Evolutionary conservation across 176 grass and related monocot species (phyloP), one percentile per base, ranked within the genome.

Genomic region (Coix lacrymajobi): DNA sequence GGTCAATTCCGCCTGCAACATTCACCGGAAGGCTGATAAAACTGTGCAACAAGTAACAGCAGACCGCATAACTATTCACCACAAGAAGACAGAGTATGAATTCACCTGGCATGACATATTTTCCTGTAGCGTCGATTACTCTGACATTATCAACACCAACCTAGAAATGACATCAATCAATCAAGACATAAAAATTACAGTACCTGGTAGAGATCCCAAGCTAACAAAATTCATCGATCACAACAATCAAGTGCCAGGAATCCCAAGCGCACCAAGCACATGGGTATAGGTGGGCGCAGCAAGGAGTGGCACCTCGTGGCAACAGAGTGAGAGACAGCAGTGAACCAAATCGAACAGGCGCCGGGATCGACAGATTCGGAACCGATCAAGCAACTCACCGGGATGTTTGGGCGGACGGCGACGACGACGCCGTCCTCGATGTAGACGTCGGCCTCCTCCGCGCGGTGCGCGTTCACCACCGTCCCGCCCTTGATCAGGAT

Each of bases 31-130:
- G 41, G 39, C 5, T 85, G 38, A 76, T 71, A 33, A 93, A 93
- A 61, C 71, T 13, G 36, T 44, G 25, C 24, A 80, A 67, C 19
- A 48, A 76, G 78, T 15, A 75, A 70, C 29, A 67, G 13, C 74
- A 49, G 17, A 44, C 33, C 48, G 5, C 8, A 43, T 41, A 20
- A 30, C 64, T 24, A 60, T 74, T 48, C 40, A 81, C 25, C 77
- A 67, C 61, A 24, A 29, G 60, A 71, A 43, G 32, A 30, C 19
- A 13, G 41, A 13, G 41, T 30, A 39, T 48, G 24, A 60, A 73
- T 45, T 91, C 44, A 94, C 96, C 92, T 96, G 96, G 93, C 96
- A 98, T 93, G 80, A 96, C 96, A 71, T 93, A 98, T 72, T 96
- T 98, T 69, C 96, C 93, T 66, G 93, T 95, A 57, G 96, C 96